Base-by-base conservation (phyloP, 2,329 filamentous ascomycete species). In the Botrytis sinoallii region DNA sequence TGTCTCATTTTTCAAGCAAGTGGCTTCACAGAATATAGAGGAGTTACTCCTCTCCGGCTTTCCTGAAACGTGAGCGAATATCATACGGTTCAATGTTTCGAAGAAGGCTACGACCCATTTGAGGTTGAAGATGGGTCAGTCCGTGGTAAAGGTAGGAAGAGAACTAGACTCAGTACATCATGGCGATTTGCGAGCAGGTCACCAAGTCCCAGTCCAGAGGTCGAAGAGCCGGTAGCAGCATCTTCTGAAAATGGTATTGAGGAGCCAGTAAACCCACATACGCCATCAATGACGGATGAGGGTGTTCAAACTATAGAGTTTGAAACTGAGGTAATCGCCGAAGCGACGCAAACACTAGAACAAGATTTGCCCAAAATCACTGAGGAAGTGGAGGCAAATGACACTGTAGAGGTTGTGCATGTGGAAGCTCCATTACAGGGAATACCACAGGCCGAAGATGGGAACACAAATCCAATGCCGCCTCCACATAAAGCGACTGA, bases 21-120 rank as follows among this genome's bases (percentile, higher is more conserved):
- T 81, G 32, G 79, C 79, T 3, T 77, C 84, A 64, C 84, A 84
- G 14, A 78, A 84, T 63, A 83, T 85, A 40, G 76, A 77, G 29
- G 88, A 91, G 77, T 96, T 96, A 90, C 84, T 85, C 88, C 7
- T 97, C 94, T 4, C 94, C 94, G 0, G 93, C 93, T 0, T 97
- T 97, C 77, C 83, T 93, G 32, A 95, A 92, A 81, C 87, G 91
- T 71, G 87, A 89, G 22, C 86, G 92, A 72, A 84, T 92, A 6
- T 94, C 92, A 0, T 91, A 91, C 73, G 91, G 91, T 1, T 88
- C 89, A 0, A 82, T 92, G 0, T 89, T 89, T 91, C 69, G 89
- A 92, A 76, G 86, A 86, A 7, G 86, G 86, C 1, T 87, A 89
- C 75, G 90, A 94, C 78, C 88, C 90, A 5, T 91, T 95, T 70